A percentile compares a stretch with the other conserved stretches of the same genome.
These are phyloP conservation scores for Olyra latifolia DNA, from an alignment of 176 grass and related monocot genomes.

Conservation along the genomic window DNA sequence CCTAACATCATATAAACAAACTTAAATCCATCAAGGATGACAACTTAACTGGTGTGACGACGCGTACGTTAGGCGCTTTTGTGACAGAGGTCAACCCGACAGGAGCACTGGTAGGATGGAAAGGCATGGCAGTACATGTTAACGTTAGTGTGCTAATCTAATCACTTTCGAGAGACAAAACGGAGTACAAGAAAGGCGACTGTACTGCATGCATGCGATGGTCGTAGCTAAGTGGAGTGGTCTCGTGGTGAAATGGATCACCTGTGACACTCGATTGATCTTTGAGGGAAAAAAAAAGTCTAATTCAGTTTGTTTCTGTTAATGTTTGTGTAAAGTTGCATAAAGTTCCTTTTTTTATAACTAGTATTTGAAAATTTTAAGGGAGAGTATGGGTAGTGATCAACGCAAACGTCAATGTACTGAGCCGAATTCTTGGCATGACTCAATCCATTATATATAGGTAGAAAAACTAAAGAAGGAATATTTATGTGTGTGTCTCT, in stretches of 20 bases:
- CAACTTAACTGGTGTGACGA: conserved; percentile 23
- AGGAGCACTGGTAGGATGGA: not conserved
- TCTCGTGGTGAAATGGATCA: not conserved
- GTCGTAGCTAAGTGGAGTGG: conserved; percentile 3
- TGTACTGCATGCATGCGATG: not conserved
- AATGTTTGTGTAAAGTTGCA: not conserved
- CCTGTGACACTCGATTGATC: conserved; percentile 10
- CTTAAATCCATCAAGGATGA: not conserved
- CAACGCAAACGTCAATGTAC: not conserved
- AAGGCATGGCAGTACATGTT: not conserved
- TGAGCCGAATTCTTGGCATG: not conserved
- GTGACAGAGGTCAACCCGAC: conserved; percentile 12
- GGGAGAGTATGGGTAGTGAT: not conserved
- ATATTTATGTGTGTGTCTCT: too few relatives aligned
- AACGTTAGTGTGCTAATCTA: too few relatives aligned
- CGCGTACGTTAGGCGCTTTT: not conserved
- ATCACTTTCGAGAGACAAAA: conserved; percentile 19
- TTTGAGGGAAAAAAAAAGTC: not conserved
- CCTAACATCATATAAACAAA: conserved; percentile 26
- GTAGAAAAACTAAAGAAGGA: too few relatives aligned
- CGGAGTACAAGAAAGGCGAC: not conserved
- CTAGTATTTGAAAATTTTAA: not conserved
- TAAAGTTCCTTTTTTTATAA: not conserved
- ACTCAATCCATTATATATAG: not conserved
- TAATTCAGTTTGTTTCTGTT: not conserved